Evolutionary conservation across 2,329 filamentous ascomycete genomes (phyloP).

Genomic region (Bretziella fagacearum): DNA sequence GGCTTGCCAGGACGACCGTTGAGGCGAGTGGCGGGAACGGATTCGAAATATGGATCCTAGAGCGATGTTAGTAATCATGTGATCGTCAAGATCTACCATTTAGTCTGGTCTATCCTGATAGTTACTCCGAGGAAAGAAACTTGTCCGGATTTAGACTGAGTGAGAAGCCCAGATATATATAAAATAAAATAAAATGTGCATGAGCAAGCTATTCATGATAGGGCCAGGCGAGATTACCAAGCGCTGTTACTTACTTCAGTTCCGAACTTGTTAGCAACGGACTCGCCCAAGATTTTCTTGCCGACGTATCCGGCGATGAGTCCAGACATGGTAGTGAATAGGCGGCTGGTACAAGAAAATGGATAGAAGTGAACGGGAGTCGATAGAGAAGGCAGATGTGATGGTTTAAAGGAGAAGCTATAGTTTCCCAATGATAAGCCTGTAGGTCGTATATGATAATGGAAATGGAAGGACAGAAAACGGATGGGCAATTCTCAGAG

Average conservation of each 20-base stretch:
- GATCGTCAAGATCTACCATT: no score
- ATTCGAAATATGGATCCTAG: conserved; percentile 82
- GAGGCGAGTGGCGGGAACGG: conserved; percentile 56
- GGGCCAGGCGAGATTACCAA: no score
- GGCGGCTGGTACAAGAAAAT: background rate
- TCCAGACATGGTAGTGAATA: conserved; percentile 29
- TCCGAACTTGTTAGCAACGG: conserved; percentile 39
- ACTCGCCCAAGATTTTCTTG: conserved; percentile 41
- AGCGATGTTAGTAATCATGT: background rate
- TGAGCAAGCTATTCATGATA: no score
- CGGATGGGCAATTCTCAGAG: no score
- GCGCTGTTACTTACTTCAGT: conserved; percentile 34
- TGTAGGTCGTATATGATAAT: no score
- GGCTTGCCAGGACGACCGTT: conserved; percentile 51
- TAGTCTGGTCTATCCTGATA: no score
- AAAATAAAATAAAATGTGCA: background rate
- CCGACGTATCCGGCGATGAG: conserved; percentile 36
- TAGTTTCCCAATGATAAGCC: no score
- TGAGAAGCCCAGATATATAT: no score
- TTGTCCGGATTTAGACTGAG: no score
- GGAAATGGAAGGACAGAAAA: no score
- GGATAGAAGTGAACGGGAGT: background rate
- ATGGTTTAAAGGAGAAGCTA: background rate
- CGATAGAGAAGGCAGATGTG: background rate
- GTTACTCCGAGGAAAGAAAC: no score